Base-by-base conservation (phyloP, 2,329 filamentous ascomycete genomes). In the Graphium sp. region DNA sequence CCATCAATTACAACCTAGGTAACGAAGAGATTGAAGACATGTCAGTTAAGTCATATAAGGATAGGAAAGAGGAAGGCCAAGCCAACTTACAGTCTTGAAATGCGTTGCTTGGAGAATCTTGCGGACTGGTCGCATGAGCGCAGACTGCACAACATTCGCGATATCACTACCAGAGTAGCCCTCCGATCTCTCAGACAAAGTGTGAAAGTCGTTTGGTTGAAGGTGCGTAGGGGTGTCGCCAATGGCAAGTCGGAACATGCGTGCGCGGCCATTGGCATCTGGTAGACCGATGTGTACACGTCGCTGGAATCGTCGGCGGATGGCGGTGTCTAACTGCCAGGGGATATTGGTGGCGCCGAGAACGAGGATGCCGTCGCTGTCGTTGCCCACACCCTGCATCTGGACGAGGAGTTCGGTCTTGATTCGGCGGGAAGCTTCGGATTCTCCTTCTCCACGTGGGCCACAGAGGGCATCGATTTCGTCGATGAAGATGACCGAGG, bases 401-500 rank as follows among this genome's bases (percentile, higher is more conserved):
- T 98, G 89, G 12, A 98, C 87, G 10, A 98, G 73, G 45, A 98
- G 74, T 53, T 98, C 89, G 1, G 89, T 98, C 59, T 98, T 98
- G 64, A 98, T 98, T 49, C 89, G 79, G 35, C 89, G 72, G 29
- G 85, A 94, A 2, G 91, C 89, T 61, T 98, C 89, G 2, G 85
- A 94, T 58, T 98, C 91, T 48, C 89, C 89, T 63, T 98, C 89
- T 37, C 71, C 72, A 41, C 89, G 73, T 7, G 87, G 85, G 1
- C 89, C 89, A 47, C 89, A 95, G 2, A 98, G 74, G 5, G 89
- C 89, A 50, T 98, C 89, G 37, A 95, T 84, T 54, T 95, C 87
- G 50, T 95, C 87, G 46, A 95, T 94, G 57, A 95, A 95, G 52
- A 95, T 94, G 48, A 98, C 94, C 2, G 85, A 89, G 1, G 89